Percentiles rank a stretch among this genome's conserved stretches.
Evolutionary conservation across 2,329 filamentous ascomycete species (phyloP).

Genomic region (Penicillium sp.): DNA sequence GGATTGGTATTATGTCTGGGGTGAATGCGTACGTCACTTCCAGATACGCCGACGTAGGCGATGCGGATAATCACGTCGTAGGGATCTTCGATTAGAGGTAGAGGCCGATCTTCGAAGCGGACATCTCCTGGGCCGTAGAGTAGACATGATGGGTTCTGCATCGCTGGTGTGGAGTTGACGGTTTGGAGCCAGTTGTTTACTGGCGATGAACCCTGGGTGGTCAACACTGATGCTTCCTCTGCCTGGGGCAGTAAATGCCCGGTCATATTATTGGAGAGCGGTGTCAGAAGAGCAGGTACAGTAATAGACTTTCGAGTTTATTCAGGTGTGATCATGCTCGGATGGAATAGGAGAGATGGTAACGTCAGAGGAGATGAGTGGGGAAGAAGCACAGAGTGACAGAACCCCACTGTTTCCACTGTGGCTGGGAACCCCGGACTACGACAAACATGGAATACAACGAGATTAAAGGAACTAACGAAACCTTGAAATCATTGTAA

Average conservation of each 20-base stretch:
- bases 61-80: constrained; percentile 45
- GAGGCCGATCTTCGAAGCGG: constrained; percentile 36
- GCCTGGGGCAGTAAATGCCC: not conserved
- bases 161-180: not conserved
- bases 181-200: not conserved
- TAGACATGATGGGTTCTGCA: constrained; percentile 41
- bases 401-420: not conserved
- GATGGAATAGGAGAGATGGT: not conserved
- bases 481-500: not conserved
- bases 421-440: not conserved
- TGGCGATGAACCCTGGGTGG: not conserved
- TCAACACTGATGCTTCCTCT: not conserved
- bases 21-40: constrained; percentile 33
- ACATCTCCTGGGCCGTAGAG: constrained; percentile 40
- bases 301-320: not conserved
- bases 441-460: not conserved
- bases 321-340: not conserved
- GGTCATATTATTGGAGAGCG: not conserved
- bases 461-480: not conserved
- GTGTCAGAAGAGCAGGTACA: not conserved
- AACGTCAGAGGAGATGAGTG: not conserved
- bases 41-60: constrained; percentile 44
- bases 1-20: not conserved
- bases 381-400: not conserved
- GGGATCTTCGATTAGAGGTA: constrained; percentile 34